Evolutionary conservation across 805 yeast species (phyloP).

Genomic region (Kuraishia molischiana): DNA sequence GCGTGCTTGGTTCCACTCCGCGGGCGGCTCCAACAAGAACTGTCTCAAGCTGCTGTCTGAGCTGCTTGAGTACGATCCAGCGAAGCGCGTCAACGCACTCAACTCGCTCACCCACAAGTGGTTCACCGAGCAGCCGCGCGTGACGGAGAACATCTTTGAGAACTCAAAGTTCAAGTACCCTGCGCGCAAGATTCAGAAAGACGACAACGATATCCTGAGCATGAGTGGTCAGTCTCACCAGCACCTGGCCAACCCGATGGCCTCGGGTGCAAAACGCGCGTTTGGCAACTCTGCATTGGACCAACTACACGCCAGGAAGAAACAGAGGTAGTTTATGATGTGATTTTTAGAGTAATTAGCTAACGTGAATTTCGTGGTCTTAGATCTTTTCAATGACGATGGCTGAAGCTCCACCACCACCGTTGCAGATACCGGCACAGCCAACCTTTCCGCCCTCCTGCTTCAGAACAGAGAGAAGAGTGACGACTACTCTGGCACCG

Average conservation of each 20-base stretch:
- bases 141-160: slow-evolving; percentile 71
- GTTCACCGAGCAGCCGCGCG: slow-evolving; percentile 63
- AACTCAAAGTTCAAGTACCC: slow-evolving; percentile 72
- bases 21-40: slow-evolving; percentile 59
- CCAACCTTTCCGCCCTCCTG: slow-evolving; percentile 89
- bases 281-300: background rate
- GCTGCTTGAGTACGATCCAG: slow-evolving; percentile 77
- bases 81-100: slow-evolving; percentile 66
- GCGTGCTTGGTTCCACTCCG: slow-evolving; percentile 76
- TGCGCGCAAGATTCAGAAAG: slow-evolving; percentile 74
- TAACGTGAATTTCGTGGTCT: too few species aligned
- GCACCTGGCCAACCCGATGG: background rate
- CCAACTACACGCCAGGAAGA: slow-evolving; percentile 1
- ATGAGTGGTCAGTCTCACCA: slow-evolving; percentile 6
- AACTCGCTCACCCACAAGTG: slow-evolving; percentile 70
- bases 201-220: slow-evolving; percentile 63
- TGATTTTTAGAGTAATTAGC: background rate
- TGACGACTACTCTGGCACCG: slow-evolving; percentile 91
- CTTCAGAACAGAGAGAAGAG: slow-evolving; percentile 65
- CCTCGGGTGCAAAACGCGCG: background rate
- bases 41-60: slow-evolving; percentile 58
- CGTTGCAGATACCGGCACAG: slow-evolving; percentile 95
- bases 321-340: background rate
- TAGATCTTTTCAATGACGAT: slow-evolving; percentile 69
- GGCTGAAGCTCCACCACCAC: slow-evolving; percentile 99